phyloP scores from a whole-genome alignment of 108 stramenopile genomes.

The Heterococcus sp. region DNA sequence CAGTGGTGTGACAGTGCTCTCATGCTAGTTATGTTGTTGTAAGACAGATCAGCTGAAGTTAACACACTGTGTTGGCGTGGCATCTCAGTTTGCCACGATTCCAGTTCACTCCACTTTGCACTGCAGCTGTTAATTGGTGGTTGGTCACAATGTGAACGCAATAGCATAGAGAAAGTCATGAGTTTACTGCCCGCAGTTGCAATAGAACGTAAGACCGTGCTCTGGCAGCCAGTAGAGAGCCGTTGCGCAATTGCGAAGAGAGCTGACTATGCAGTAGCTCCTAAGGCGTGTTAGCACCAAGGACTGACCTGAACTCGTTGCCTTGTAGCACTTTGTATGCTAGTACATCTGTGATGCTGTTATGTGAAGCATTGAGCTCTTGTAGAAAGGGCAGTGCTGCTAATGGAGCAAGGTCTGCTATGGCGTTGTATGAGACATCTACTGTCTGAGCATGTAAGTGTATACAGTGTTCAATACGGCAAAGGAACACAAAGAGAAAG shows the following conservation, averaged over 20 bases:
- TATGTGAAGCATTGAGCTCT: constrained; percentile 29
- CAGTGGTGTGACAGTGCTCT: constrained; percentile 20
- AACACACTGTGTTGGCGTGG: too few relatives aligned
- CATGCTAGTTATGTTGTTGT: constrained; percentile 14
- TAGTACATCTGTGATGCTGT: constrained; percentile 17
- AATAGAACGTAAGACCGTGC: not conserved
- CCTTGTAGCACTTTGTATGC: constrained; percentile 30
- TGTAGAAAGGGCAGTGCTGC: constrained; percentile 34
- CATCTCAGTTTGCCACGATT: too few relatives aligned
- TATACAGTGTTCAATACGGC: too few relatives aligned
- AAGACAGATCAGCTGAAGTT: not conserved
- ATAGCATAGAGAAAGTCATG: not conserved
- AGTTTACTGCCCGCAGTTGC: not conserved
- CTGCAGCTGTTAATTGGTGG: too few relatives aligned
- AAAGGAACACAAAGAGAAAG: too few relatives aligned
- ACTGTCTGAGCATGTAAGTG: too few relatives aligned
- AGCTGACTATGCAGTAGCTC: not conserved
- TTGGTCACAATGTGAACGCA: not conserved
- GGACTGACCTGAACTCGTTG: constrained; percentile 16
- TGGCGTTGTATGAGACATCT: constrained; percentile 20
- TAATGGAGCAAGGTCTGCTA: constrained; percentile 13
- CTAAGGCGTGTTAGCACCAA: constrained; percentile 14
- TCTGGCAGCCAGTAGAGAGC: not conserved
- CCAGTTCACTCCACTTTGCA: too few relatives aligned
- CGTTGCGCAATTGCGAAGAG: not conserved